Base-by-base conservation (phyloP, 768 basidiomycete genomes). In the Saitozyma podzolica region DNA sequence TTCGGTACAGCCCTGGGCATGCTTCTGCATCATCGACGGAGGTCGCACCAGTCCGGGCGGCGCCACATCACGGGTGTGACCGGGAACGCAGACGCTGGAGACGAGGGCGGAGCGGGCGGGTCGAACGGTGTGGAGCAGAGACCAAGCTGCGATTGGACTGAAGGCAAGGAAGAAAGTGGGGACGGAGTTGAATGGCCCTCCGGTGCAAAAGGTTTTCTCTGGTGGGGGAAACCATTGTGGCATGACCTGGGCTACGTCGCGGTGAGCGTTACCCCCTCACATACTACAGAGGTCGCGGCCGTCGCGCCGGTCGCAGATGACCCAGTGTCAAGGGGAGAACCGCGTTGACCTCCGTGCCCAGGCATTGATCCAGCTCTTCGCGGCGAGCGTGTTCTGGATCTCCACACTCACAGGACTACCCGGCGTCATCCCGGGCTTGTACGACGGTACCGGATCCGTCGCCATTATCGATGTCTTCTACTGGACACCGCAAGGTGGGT, bases 331-430 rank as follows among this genome's bases (percentile, higher is more conserved):
- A 29, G 29, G 29, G 29, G 29, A 29, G 2, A 29, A 29, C 29
- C 29, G 29, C 29, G 29, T 29, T 29, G 29, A 29, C 42, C 17
- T 54, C 2, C 29, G 39, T 80, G 58, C 81, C 13, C 84, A 84
- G 8, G 83, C 83, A 0, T 80, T 84, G 59, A 76, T 83, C 20
- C 86, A 88, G 69, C 72, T 86, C 40, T 81, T 78, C 58, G 86
- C 83, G 0, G 87, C 87, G 0, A 83, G 83, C 0, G 82, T 87
- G 51, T 87, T 88, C 78, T 88, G 86, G 87, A 83, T 86, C 74
- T 73, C 84, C 42, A 77, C 75, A 48, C 17, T 70, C 11, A 83
- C 81, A 7, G 82, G 82, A 19, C 69, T 83, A 9, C 82, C 82
- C n/a, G 81, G 81, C 9, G 80, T 82, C 20, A 82, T 82, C 47